phyloP scores from a whole-genome alignment of 106 monocot genomes.

The Acorus calamus region DNA sequence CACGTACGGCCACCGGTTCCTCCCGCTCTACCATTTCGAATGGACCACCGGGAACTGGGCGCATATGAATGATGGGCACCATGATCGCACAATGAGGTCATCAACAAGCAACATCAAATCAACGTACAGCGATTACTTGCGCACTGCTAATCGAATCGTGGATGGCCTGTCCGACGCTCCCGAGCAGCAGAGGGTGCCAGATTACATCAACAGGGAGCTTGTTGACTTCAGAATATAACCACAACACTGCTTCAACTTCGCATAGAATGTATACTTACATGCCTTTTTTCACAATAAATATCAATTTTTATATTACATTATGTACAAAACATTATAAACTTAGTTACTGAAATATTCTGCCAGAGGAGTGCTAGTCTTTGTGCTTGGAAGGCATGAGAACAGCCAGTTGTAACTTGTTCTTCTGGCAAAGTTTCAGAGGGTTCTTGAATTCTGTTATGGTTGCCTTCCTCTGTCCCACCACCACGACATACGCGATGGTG shows the following conservation, averaged over 20 bases:
- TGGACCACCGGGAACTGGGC: constrained; percentile 55
- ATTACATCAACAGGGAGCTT: no score
- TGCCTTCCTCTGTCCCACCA: constrained; percentile 36
- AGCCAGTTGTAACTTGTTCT: constrained; percentile 48
- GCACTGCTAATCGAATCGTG: not conserved
- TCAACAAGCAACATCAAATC: no score
- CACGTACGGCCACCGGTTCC: constrained; percentile 32
- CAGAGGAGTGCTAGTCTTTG: no score
- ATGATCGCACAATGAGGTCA: not conserved
- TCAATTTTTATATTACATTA: no score
- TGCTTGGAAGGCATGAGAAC: constrained; percentile 36
- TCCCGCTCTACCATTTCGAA: constrained; percentile 47
- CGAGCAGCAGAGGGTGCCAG: no score
- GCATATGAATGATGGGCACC: not conserved
- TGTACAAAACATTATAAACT: no score
- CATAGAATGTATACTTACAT: no score
- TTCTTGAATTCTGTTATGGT: constrained; percentile 58
- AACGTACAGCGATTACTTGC: not conserved
- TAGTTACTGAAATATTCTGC: no score
- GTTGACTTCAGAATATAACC: no score
- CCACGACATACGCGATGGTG: constrained; percentile 58
- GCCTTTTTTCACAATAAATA: no score
- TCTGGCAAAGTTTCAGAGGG: constrained; percentile 50
- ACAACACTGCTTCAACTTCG: no score
- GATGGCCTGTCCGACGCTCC: not conserved